Base-by-base conservation (phyloP, 1,284 basidiomycete species). In the Boletus semigastroideus region DNA sequence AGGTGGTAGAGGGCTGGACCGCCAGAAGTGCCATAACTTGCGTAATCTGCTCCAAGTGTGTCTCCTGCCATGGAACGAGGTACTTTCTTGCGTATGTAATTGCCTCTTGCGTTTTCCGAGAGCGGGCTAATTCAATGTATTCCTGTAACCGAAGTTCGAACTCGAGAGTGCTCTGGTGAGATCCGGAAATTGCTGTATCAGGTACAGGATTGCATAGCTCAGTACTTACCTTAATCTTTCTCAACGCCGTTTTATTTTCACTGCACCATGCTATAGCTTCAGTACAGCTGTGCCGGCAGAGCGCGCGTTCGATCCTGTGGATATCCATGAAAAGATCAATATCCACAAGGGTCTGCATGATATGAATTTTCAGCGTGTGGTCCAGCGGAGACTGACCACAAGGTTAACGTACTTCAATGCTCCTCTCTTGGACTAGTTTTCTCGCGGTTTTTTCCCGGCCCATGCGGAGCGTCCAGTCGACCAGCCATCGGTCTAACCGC, bases 121-220 rank as follows among this genome's bases (percentile, higher is more conserved):
- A 74, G 39, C 94, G 78, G 34, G 86, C 84, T 9, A 98, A 78
- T 71, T 99, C 97, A 62, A 99, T 93, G 68, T 90, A 98, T 72
- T 98, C 94, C 72, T 99, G 97, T 42, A 98, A 76, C 19, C 97
- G 84, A 28, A 99, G 82, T 54, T 95, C 91, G 69, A 98, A 98
- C 74, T 99, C 97, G 41, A 99, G 81, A 14, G 93, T 88, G 71
- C 90, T 94, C 92, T 96, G 71, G 34, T 52, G 49, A 48, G 48
- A 30, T 22, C 22, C 60, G 55, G 56, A 54, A 54, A 54, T 55
- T 52, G 49, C 44, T 60, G 37, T 33, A 48, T 46, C 44, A 51
- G 38, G 46, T 47, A 46, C 48, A 40, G 51, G 48, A 45, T 10
- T 28, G 41, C 48, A 41, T 49, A 52, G 36, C 45, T 49, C 56